Conservation (phyloP, 257 asterid genomes). For the Cinchona pubescens region DNA sequence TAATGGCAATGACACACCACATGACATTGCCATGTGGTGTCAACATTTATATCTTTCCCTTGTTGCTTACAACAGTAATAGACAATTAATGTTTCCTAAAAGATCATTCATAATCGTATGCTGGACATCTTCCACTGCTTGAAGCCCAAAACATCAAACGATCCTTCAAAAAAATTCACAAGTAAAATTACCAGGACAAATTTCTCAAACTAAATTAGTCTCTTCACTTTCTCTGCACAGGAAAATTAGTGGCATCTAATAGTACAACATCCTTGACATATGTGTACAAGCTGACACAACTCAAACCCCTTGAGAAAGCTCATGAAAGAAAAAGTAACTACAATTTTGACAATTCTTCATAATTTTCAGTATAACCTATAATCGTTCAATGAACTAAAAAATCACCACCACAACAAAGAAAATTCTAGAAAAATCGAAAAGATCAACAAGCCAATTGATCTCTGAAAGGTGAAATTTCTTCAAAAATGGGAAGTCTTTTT, state of each 20-base stretch:
- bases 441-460: conserved; percentile 88
- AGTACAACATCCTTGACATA: neutral
- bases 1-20: too few relatives aligned
- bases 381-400: neutral
- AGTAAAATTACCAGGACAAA: neutral
- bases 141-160: neutral
- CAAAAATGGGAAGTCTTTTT: conserved; percentile 83
- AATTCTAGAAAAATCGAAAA: neutral
- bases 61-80: too few relatives aligned
- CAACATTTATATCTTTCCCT: too few relatives aligned
- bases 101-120: too few relatives aligned
- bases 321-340: neutral
- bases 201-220: neutral
- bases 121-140: too few relatives aligned
- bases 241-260: neutral
- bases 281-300: neutral
- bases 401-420: neutral
- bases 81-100: too few relatives aligned
- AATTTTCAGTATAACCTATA: neutral
- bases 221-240: neutral
- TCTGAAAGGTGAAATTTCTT: conserved; percentile 71
- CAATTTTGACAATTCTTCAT: neutral
- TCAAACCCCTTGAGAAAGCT: neutral
- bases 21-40: too few relatives aligned
- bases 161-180: neutral